Conservation (phyloP, 352 stramenopile genomes). For the Elongisporangium anandrum region DNA sequence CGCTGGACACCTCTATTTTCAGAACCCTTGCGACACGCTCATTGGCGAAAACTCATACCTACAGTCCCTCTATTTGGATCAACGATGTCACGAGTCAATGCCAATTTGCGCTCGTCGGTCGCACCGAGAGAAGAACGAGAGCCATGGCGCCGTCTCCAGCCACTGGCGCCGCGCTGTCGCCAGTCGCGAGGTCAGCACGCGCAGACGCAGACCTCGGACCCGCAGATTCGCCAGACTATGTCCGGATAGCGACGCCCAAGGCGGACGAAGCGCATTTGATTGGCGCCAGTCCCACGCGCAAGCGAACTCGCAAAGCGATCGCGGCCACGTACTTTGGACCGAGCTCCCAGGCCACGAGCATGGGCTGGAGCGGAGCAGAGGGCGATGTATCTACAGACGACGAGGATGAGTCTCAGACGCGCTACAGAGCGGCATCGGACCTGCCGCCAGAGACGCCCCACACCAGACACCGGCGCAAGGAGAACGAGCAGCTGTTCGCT, state of each 20-base stretch:
- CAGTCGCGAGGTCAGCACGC: not conserved
- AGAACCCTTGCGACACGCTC: not conserved
- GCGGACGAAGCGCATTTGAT: not conserved
- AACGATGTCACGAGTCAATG: not conserved
- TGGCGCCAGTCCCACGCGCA: not conserved
- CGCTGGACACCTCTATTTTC: not conserved
- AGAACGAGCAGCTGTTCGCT: conserved; percentile 50
- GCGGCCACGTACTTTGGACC: conserved; percentile 29
- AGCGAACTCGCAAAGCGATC: conserved; percentile 26
- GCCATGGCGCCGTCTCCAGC: not conserved
- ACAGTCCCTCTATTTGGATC: not conserved
- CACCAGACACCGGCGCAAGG: conserved; percentile 22
- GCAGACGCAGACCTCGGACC: not conserved
- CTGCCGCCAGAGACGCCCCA: conserved; percentile 11
- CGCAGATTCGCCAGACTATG: not conserved
- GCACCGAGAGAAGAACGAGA: not conserved
- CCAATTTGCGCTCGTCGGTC: not conserved
- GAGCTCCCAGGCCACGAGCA: conserved; percentile 5
- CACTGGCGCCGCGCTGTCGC: not conserved
- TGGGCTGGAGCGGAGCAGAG: not conserved
- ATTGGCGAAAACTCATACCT: not conserved
- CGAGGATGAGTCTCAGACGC: not conserved
- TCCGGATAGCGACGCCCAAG: not conserved
- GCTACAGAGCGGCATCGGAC: not conserved
- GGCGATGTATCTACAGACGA: not conserved